Percentiles rank a stretch among this genome's conserved stretches.
Conservation (phyloP, 2,329 filamentous ascomycete species). For the Stenocarpella maydis region DNA sequence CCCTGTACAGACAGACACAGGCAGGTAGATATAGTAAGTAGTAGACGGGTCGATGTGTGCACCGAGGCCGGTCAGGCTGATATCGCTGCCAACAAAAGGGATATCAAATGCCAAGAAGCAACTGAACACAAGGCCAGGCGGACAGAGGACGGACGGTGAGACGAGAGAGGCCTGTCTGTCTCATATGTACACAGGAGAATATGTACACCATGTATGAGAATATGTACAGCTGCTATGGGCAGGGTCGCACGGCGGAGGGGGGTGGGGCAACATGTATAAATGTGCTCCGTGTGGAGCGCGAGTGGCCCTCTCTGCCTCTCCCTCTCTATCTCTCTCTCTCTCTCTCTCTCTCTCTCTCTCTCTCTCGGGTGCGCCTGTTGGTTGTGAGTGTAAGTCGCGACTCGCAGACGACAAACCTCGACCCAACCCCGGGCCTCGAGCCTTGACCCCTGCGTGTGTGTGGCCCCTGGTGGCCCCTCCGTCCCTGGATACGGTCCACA, state of each 20-base stretch:
- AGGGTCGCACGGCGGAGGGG: conserved; percentile 12
- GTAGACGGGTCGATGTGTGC: neutral
- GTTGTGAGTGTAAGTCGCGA: conserved; percentile 12
- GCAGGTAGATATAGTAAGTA: neutral
- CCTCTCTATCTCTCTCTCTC: too few species aligned
- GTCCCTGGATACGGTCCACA: neutral
- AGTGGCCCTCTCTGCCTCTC: too few species aligned
- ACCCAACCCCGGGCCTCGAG: neutral
- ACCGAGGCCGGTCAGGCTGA: too few species aligned
- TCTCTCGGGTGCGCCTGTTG: neutral
- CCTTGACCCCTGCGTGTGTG: conserved; percentile 16
- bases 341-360: too few species aligned
- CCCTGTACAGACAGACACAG: neutral
- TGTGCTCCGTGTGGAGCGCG: conserved; percentile 9
- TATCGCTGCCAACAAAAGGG: neutral
- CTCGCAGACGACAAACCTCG: conserved; percentile 20
- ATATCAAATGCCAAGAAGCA: conserved; percentile 3
- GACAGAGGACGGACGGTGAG: neutral
- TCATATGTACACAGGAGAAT: conserved; percentile 1
- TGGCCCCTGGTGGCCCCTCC: conserved; percentile 12
- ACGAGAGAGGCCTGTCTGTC: conserved; percentile 9
- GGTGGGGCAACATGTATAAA: conserved; percentile 22
- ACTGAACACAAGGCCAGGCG: neutral
- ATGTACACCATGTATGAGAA: conserved; percentile 4
- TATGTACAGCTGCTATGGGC: conserved; percentile 11